phyloP scores from a whole-genome alignment of 768 basidiomycete species.

The Obba rivulosa region DNA sequence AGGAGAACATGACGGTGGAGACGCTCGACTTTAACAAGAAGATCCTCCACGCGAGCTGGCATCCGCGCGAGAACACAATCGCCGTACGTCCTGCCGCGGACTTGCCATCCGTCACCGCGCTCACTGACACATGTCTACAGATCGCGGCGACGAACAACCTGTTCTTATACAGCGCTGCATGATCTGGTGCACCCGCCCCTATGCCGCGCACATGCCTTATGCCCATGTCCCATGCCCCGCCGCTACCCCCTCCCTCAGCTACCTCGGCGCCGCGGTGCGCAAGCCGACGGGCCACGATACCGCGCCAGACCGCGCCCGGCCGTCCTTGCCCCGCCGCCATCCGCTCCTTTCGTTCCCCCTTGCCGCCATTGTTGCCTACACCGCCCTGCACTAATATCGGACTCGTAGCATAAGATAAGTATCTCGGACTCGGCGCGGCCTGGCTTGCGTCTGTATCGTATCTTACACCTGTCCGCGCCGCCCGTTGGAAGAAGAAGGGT shows the following conservation, averaged over 20 bases:
- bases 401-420: too few relatives aligned
- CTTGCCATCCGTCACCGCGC: not conserved
- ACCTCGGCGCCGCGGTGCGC: not conserved
- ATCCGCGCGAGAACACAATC: constrained; percentile 97
- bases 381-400: too few relatives aligned
- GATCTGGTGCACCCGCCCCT: constrained; percentile 9
- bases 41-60: constrained; percentile 95
- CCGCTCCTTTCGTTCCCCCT: not conserved
- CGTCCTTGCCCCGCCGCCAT: constrained; percentile 1
- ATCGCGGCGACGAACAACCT: constrained; percentile 97
- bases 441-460: not conserved
- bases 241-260: not conserved
- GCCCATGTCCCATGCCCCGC: not conserved
- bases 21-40: constrained; percentile 95
- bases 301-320: not conserved
- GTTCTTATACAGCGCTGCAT: constrained; percentile 74
- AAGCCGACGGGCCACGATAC: not conserved
- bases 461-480: not conserved
- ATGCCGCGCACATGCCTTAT: not conserved
- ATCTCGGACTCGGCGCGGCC: too few relatives aligned
- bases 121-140: constrained; percentile 32
- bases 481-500: not conserved
- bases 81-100: constrained; percentile 56
- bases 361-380: not conserved
- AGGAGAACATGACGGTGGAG: constrained; percentile 84